These are phyloP conservation scores for Saksenaea vasiformis DNA, from an alignment of 371 early-diverging fungal genomes.

Conservation along the genomic window DNA sequence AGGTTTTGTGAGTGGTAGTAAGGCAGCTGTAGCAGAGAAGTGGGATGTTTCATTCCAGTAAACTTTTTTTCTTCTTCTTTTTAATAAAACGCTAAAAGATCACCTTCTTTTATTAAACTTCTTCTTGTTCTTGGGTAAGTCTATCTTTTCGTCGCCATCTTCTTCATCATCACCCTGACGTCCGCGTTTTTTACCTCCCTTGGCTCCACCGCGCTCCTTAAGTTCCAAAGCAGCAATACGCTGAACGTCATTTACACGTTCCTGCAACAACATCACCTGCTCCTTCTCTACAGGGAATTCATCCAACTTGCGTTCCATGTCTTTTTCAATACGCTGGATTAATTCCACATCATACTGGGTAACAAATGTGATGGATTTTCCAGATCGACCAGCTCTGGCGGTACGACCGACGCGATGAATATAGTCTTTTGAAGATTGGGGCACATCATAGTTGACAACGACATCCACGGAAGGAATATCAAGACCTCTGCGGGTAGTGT, in stretches of 20 bases:
- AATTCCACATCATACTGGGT: conserved; percentile 97
- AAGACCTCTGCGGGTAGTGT: conserved; percentile 70
- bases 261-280: conserved; percentile 87
- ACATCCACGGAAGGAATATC: conserved; percentile 97
- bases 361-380: conserved; percentile 94
- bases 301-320: conserved; percentile 83
- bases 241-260: conserved; percentile 91
- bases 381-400: conserved; percentile 93
- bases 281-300: conserved; percentile 84
- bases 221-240: conserved; percentile 77
- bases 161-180: conserved; percentile 54
- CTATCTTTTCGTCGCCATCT: conserved; percentile 47
- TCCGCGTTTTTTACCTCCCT: conserved; percentile 54
- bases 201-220: conserved; percentile 62
- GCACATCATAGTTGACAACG: conserved; percentile 97
- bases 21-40: conserved; percentile 71
- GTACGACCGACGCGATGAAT: conserved; percentile 98
- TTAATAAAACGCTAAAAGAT: background rate
- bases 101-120: conserved; percentile 21
- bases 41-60: conserved; percentile 83
- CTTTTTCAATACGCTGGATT: conserved; percentile 91
- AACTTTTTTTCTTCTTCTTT: too few relatives aligned
- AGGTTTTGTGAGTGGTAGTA: conserved; percentile 82
- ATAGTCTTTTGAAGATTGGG: conserved; percentile 92
- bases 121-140: conserved; percentile 24